Evolutionary conservation across 306 rosid species (phyloP), one percentile per base, ranked within the genome.

Genomic region (Rosa lucieae): DNA sequence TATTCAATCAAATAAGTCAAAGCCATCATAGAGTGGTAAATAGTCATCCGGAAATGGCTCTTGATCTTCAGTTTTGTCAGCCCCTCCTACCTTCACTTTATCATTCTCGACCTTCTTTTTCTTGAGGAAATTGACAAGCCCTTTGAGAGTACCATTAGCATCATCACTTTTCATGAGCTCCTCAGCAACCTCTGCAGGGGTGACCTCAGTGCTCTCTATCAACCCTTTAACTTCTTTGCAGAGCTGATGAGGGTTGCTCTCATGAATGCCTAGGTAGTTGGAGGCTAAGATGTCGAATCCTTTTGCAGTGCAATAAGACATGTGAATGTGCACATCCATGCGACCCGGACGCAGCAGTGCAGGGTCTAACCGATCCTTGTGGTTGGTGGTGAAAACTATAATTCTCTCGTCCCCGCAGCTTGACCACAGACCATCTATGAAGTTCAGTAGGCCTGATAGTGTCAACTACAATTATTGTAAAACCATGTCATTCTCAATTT

Each of bases 361-460:
- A 0, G 89, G 78, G 7, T 90, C 92, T 2, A 88, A 75, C 72
- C 71, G 81, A 1, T 90, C 92, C 63, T 42, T 80, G 65, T 90
- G 86, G 13, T 88, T 88, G 2, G 94, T 86, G 0, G 94, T 90
- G 62, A 90, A 86, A 6, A 88, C 56, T 3, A 90, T 70, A 26
- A 90, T 84, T 15, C 92, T 37, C 67, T 90, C 90, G 13, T 90
- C 94, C 17, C 89, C 90, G 8, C 83, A 78, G 66, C 92, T 81
- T 40, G 94, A 85, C 92, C 94, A 90, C 40, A 88, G 67, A 3
- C 89, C 92, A 59, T 90, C 92, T 70, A 86, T 82, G 71, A 73
- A 76, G 76, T 84, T 86, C 14, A 76, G 80, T 15, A 89, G 61
- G 62, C 81, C 90, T 17, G 87, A 84, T 0, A 86, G 77, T 5